Base-by-base conservation (phyloP, 108 stramenopile species). In the Parmales sp. region DNA sequence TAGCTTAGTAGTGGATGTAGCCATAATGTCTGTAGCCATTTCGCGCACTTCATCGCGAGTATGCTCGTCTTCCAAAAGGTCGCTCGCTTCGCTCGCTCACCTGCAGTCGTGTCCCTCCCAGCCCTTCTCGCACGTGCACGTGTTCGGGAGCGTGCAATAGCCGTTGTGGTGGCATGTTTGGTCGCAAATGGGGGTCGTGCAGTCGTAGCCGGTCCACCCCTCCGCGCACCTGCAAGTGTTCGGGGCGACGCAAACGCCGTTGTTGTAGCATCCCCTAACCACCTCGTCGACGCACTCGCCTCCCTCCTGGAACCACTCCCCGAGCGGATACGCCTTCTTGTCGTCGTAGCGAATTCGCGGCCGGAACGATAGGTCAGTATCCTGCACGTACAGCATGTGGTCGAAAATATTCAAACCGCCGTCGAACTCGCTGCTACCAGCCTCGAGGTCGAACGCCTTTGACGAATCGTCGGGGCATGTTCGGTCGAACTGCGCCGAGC, bases 201-300 rank as follows among this genome's bases (percentile, higher is more conserved):
- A 80, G 70, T 80, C 76, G 46, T 67, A 51, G 6, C 80, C 80
- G 1, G 16, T 13, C 45, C 73, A 80, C 2, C 80, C 80, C 36
- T 66, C 73, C 13, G 67, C 44, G 68, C 80, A 80, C 25, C 25
- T 11, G 64, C 80, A 80, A 0, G 63, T 70, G 54, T 77, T 76
- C 0, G 76, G 80, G 4, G 74, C 69, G 9, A 75, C 67, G 64
- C 80, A 80, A 19, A 81, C 79, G 6, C 88, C 85, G 74, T 76
- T 80, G 70, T 90, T 89, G 72, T 68, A 83, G 74, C 91, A 93
- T 9, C 91, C 91, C 29, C 86, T 74, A 9, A 85, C 13, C 26
- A 93, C 90, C 25, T 78, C 70, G 67, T 93, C 89, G 3, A 89
- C 78, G 69, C 91, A 93, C 20, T 80, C 75, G 20, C 85, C 87